phyloP scores from a whole-genome alignment of 73 alveolate species.

The Blepharisma stoltei region DNA sequence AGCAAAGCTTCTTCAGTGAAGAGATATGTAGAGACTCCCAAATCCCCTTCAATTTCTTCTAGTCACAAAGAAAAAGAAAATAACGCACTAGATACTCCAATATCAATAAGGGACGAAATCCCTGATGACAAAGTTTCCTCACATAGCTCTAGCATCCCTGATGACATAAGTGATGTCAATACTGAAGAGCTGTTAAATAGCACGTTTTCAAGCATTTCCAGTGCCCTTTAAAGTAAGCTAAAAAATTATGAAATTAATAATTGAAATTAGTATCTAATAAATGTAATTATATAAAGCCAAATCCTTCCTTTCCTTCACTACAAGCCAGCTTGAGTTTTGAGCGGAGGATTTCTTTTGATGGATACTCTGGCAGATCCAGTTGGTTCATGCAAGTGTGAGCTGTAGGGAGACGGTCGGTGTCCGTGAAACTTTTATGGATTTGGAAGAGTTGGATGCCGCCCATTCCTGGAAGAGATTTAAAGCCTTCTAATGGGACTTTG shows the following conservation, averaged over 20 bases:
- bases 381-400: slow-evolving; percentile 93
- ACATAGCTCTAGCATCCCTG: neutral
- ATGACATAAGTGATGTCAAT: neutral
- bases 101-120: neutral
- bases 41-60: neutral
- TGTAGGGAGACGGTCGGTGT: slow-evolving; percentile 85
- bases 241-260: too few relatives aligned
- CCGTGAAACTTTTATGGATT: slow-evolving; percentile 73
- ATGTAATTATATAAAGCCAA: slow-evolving; percentile 63
- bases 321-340: slow-evolving; percentile 47
- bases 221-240: too few relatives aligned
- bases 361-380: slow-evolving; percentile 90
- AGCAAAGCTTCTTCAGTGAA: neutral
- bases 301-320: slow-evolving; percentile 74
- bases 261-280: too few relatives aligned
- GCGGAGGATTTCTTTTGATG: slow-evolving; percentile 74
- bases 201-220: neutral
- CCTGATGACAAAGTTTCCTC: neutral
- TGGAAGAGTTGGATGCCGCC: slow-evolving; percentile 93
- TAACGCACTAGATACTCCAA: neutral
- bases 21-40: neutral
- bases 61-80: neutral
- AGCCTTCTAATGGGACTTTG: slow-evolving; percentile 98
- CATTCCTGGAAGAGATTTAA: slow-evolving; percentile 91
- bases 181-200: slow-evolving; percentile 17